These are phyloP conservation scores for Cucurbita moschata DNA, from an alignment of 306 rosid species.

Conservation along the genomic window DNA sequence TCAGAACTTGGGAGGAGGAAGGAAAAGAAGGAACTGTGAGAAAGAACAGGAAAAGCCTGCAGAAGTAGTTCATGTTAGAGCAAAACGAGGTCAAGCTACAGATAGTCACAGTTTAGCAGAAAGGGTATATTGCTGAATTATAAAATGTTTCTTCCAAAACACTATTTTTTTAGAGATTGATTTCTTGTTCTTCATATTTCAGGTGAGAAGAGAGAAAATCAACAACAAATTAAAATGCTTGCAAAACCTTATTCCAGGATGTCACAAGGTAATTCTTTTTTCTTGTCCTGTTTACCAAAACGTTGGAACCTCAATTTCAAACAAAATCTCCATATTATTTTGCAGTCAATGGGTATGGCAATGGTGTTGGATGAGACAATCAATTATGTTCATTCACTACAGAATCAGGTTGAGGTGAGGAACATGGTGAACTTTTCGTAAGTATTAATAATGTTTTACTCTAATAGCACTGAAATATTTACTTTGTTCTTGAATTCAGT, in stretches of 20 bases:
- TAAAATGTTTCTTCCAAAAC: neutral
- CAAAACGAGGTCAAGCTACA: constrained; percentile 28
- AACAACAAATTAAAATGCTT: constrained; percentile 16
- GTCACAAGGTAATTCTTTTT: constrained; percentile 11
- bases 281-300: neutral
- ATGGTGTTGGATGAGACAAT: constrained; percentile 28
- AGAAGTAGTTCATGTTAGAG: constrained; percentile 23
- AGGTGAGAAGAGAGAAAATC: constrained; percentile 28
- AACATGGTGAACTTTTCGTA: neutral
- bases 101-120: constrained; percentile 29
- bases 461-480: neutral
- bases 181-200: neutral
- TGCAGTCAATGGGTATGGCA: constrained; percentile 21
- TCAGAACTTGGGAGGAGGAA: constrained; percentile 10
- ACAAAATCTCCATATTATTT: neutral
- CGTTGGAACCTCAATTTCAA: neutral
- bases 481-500: constrained; percentile 11
- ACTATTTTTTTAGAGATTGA: neutral
- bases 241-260: constrained; percentile 25
- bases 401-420: constrained; percentile 27
- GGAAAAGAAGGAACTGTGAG: constrained; percentile 7
- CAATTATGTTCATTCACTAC: constrained; percentile 20
- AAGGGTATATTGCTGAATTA: constrained; percentile 12
- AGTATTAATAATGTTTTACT: neutral
- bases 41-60: constrained; percentile 11